Conservation (phyloP, 2,329 filamentous ascomycete species). For the Talaromyces verruculosus region DNA sequence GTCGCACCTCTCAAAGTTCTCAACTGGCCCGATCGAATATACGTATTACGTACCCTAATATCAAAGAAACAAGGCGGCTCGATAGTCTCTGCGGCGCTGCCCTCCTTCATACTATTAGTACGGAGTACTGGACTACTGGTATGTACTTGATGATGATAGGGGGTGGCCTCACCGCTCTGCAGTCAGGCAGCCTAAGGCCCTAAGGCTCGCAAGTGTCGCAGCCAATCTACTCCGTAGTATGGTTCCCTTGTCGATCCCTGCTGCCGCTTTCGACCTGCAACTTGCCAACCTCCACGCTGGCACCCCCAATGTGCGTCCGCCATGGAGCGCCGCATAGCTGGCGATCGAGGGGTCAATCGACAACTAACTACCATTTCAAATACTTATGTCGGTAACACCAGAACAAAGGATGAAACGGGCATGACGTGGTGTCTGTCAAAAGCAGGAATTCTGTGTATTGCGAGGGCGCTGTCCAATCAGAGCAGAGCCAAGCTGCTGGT, state of each 20-base stretch:
- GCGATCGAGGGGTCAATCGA: neutral
- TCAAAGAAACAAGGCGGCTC: neutral
- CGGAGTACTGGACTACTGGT: neutral
- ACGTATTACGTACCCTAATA: neutral
- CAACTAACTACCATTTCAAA: neutral
- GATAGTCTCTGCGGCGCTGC: neutral
- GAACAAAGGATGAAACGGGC: neutral
- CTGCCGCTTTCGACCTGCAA: slow-evolving; percentile 12
- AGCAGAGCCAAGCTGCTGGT: neutral
- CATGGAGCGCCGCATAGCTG: neutral
- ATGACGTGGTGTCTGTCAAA: slow-evolving; percentile 1
- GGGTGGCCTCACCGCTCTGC: slow-evolving; percentile 9
- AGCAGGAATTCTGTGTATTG: neutral
- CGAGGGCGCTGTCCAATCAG: neutral
- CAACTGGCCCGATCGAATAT: neutral
- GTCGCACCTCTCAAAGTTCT: neutral
- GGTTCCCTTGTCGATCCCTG: slow-evolving; percentile 12
- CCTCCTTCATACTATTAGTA: neutral
- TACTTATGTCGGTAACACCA: neutral
- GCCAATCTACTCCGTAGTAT: neutral
- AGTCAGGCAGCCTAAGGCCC: neutral
- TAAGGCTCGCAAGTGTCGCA: slow-evolving; percentile 5
- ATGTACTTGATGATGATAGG: neutral
- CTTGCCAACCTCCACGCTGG: slow-evolving; percentile 1
- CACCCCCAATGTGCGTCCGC: slow-evolving; percentile 4